Evolutionary conservation across 805 yeast genomes (phyloP).

Genomic region (Candida mattraensis): DNA sequence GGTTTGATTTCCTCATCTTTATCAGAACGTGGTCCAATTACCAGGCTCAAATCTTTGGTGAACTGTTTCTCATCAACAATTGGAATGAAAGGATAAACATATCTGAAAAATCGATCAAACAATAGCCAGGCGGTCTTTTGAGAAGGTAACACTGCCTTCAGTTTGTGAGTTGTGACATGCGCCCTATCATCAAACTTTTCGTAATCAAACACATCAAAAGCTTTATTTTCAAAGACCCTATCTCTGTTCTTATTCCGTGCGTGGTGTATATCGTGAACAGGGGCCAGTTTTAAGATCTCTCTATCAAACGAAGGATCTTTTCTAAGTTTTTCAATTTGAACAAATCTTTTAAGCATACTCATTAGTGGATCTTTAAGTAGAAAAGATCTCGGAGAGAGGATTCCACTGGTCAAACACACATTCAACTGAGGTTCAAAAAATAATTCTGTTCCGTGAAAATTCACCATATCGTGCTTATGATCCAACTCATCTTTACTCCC

Average conservation of each 20-base stretch:
- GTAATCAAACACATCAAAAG: background rate
- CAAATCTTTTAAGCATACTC: background rate
- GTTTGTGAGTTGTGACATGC: background rate
- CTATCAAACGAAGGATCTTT: constrained; percentile 5
- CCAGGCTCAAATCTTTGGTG: constrained; percentile 25
- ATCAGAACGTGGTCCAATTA: constrained; percentile 37
- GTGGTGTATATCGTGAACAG: background rate
- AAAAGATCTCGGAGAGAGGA: constrained; percentile 12
- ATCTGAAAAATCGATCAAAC: constrained; percentile 41
- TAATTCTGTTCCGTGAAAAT: constrained; percentile 2
- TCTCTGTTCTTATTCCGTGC: background rate
- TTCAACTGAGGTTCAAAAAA: background rate
- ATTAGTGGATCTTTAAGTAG: constrained; percentile 18
- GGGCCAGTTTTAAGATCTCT: constrained; percentile 14
- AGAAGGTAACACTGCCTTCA: constrained; percentile 39
- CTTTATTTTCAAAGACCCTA: background rate
- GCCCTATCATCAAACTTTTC: background rate
- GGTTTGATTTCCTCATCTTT: constrained; percentile 32
- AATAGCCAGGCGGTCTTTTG: constrained; percentile 41
- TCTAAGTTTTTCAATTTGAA: constrained; percentile 6
- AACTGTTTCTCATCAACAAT: constrained; percentile 42
- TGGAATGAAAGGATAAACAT: constrained; percentile 50
- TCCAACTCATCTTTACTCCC: background rate
- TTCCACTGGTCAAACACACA: constrained; percentile 4
- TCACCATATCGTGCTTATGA: constrained; percentile 1